Base-by-base conservation (phyloP, 495 filamentous ascomycete genomes). In the Filosporella fistucella region DNA sequence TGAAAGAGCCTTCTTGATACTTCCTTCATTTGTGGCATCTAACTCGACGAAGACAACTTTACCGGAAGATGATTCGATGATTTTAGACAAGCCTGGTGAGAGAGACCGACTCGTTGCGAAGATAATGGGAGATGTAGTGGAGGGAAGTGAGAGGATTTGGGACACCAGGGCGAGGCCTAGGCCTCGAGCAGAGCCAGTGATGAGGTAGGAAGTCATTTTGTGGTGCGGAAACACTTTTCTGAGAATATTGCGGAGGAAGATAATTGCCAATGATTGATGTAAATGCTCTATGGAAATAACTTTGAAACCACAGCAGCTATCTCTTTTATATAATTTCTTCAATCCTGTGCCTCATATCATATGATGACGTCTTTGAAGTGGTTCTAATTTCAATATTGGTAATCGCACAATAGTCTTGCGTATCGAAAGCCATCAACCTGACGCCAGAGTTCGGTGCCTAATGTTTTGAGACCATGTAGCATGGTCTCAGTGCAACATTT, bases 161-260 rank as follows among this genome's bases (percentile, higher is more conserved):
- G 55, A 47, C 26, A 53, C 58, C 6, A 73, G 39, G n/a, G 57
- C 64, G 2, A 72, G 59, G 16, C 71, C 71, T 3, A 73, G 43
- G 20, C 69, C 69, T 8, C 66, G 49, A 0, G 65, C 60, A 24
- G 58, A 59, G 38, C 69, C 68, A 30, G 69, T 73, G 52, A 73
- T 62, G 37, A 73, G 62, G 41, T 58, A 55, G 11, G 51, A 53
- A 20, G 50, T 29, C 50, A 47, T 53, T 20, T 20, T 40, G 38
- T 38, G 28, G n/a, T n/a, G n/a, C n/a, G n/a, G n/a, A n/a, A n/a
- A n/a, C n/a, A n/a, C n/a, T n/a, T n/a, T n/a, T n/a, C n/a, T n/a
- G n/a, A n/a, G n/a, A n/a, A n/a, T n/a, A 30, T 30, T n/a, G 28
- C 8, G 8, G 28, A 8, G 28, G n/a, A 8, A 30, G 28, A 30